Base-by-base conservation (phyloP, 1,284 basidiomycete species). In the Singerocomus rubriflavus region DNA sequence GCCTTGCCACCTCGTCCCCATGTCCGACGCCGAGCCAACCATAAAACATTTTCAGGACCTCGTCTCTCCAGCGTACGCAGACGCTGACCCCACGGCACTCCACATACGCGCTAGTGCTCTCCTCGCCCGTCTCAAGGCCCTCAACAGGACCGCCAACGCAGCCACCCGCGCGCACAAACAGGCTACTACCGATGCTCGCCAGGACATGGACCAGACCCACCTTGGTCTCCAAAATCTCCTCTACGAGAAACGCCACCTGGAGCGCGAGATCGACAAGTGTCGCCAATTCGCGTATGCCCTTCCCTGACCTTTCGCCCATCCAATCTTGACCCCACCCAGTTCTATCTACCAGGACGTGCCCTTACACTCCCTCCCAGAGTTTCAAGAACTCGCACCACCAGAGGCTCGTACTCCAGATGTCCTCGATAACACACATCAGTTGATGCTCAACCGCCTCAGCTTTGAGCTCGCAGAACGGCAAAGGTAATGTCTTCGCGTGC, bases 201-300 rank as follows among this genome's bases (percentile, higher is more conserved):
- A 83, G 43, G 84, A 88, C 55, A 89, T 91, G 85, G 89, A 91
- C 70, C 85, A 90, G 69, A 83, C 87, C 1, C 81, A 89, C 68
- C 81, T 91, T 27, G 81, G 84, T 13, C 78, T 91, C 31, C 88
- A 91, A 67, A 91, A 91, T 57, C 71, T 91, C 36, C 75, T 88
- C 46, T 91, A 91, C 58, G 88, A 91, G 68, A 89, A 88, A 64
- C 75, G 89, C 29, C 88, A 91, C 64, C 77, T 91, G 10, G 88
- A 91, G 66, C 77, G 87, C 54, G 88, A 91, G 71, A 91, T 91
- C 30, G 88, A 91, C 61, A 91, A 91, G 67, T 91, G 88, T 68
- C 79, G 85, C 48, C 88, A 91, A 62, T 91, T 91, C 65, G 88
- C 85, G 88, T 91, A 64, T 64, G 86, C 11, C 0, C 7, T 62